Base-by-base conservation (phyloP, 2,329 filamentous ascomycete species). In the Talaromyces sp. region DNA sequence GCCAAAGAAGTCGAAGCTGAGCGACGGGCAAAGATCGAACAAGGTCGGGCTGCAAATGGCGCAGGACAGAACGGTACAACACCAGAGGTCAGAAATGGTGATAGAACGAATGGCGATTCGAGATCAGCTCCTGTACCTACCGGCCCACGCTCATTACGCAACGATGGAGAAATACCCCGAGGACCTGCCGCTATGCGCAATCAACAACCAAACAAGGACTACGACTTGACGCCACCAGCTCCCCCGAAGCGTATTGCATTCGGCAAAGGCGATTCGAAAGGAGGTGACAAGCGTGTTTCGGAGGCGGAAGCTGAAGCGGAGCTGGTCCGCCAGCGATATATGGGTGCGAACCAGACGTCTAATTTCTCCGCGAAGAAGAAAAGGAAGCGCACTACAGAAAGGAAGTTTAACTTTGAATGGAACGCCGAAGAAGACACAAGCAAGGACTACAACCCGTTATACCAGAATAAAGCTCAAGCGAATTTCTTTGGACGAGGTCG, bases 361-460 rank as follows among this genome's bases (percentile, higher is more conserved):
- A 96, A 86, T 43, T 97, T 98, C 74, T 96, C 93, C 0, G 93
- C 93, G 1, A 92, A 95, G 81, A 99, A 98, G 85, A 98, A 98
- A 83, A 87, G 94, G 64, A 90, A 91, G 81, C 86, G 94, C 67
- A 96, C 93, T 1, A 95, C 92, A 1, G 94, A 97, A 74, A 92
- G 93, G 79, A 98, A 99, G 76, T 99, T 99, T 82, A 99, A 97
- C 73, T 99, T 99, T 72, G 95, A 96, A 72, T 99, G 95, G 95
- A 96, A 97, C 71, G 86, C 88, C 0, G 91, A 96, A 67, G 95
- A 99, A 74, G 95, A 99, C 77, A 99, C 95, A 0, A 94, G 89
- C 69, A 86, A 83, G 2, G 89, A 92, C 70, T 90, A 93, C 74
- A 93, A 97, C 71, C 90, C 91, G 0, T 84, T 95, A 45, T 96